Conservation (phyloP, 129 eudicot genomes). For the Kitagawia praeruptora region DNA sequence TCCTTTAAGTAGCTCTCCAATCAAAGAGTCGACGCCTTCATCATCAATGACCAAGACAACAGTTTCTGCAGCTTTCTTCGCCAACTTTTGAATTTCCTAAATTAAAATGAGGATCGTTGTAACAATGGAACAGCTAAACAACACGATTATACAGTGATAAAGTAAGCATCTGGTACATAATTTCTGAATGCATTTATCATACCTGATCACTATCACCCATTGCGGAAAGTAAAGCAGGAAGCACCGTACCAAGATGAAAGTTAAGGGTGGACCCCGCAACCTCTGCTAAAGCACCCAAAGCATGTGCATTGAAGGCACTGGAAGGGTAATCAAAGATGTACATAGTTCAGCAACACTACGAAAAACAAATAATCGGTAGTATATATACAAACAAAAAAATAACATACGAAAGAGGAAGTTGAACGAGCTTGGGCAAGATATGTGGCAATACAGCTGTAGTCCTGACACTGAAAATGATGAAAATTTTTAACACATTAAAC, state of each 20-base stretch:
- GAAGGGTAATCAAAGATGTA: constrained; percentile 12
- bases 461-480: constrained; percentile 59
- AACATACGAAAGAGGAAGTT: constrained; percentile 86
- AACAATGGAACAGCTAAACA: neutral
- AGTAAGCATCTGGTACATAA: neutral
- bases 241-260: constrained; percentile 67
- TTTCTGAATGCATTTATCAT: neutral
- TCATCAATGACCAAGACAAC: constrained; percentile 95
- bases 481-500: neutral
- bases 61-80: constrained; percentile 96
- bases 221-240: constrained; percentile 89
- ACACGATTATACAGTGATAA: neutral
- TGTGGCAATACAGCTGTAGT: constrained; percentile 95
- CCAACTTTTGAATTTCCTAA: constrained; percentile 67
- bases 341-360: constrained; percentile 5
- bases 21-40: constrained; percentile 73
- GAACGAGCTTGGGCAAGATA: constrained; percentile 95
- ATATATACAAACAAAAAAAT: neutral
- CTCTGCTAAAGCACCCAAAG: constrained; percentile 96
- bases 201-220: constrained; percentile 84
- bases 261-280: constrained; percentile 94
- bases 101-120: constrained; percentile 7
- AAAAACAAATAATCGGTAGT: neutral
- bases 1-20: constrained; percentile 83
- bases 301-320: constrained; percentile 98